A percentile compares a stretch with the other conserved stretches of the same genome.
Evolutionary conservation across 441 rosid species (phyloP).

Genomic region (Adansonia gregorii): DNA sequence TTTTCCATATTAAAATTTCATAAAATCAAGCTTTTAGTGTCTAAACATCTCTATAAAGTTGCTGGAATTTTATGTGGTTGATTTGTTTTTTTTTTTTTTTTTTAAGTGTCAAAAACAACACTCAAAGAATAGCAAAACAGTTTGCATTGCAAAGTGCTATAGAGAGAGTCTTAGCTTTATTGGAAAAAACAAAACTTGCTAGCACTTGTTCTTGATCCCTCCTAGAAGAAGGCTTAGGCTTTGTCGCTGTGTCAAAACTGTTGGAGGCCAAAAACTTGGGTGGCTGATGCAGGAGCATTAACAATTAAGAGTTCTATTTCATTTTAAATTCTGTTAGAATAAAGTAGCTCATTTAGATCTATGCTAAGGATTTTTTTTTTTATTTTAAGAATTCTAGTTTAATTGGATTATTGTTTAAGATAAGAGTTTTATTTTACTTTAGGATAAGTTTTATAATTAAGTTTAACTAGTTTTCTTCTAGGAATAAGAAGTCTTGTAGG

Average conservation of each 20-base stretch:
- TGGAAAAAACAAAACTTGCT: slow-evolving; percentile 9
- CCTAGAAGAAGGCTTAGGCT: slow-evolving; percentile 1
- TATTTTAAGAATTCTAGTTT: too few species aligned
- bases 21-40: not conserved
- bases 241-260: not conserved
- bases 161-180: not conserved
- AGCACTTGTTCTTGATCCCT: slow-evolving; percentile 2
- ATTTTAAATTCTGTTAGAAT: too few species aligned
- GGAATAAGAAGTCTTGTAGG: too few species aligned
- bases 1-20: not conserved
- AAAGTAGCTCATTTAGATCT: too few species aligned
- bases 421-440: too few species aligned
- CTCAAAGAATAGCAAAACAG: not conserved
- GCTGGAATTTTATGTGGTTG: not conserved
- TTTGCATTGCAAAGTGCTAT: not conserved
- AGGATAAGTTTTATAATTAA: too few species aligned
- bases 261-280: slow-evolving; percentile 6
- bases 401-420: too few species aligned
- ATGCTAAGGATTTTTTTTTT: too few species aligned
- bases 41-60: not conserved
- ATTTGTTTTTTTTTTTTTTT: not conserved
- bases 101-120: not conserved
- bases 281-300: not conserved
- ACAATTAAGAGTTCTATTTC: too few species aligned
- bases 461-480: too few species aligned